phyloP scores from a whole-genome alignment of 2,329 filamentous ascomycete species.

The Fusarium sp. region DNA sequence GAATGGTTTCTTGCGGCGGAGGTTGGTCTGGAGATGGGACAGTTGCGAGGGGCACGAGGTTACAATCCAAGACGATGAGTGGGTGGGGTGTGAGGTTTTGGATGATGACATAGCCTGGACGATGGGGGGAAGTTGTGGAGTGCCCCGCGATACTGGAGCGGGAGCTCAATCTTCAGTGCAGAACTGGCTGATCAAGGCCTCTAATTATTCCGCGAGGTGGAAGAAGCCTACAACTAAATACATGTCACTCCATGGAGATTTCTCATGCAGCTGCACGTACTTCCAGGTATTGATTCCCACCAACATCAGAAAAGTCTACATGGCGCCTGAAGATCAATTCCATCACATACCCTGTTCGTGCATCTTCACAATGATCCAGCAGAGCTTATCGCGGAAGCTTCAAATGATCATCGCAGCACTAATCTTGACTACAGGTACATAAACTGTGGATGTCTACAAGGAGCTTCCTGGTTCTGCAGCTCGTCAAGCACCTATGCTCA shows the following conservation, averaged over 20 bases:
- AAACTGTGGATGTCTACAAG: slow-evolving; percentile 12
- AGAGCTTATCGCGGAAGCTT: slow-evolving; percentile 13
- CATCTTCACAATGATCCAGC: slow-evolving; percentile 9
- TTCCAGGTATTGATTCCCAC: slow-evolving; percentile 6
- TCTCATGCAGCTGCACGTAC: neutral
- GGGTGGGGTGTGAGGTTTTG: slow-evolving; percentile 25
- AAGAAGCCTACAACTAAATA: neutral
- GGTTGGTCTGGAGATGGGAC: slow-evolving; percentile 33
- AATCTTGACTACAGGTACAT: neutral
- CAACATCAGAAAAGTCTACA: neutral
- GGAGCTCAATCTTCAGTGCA: neutral
- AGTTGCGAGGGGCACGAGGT: slow-evolving; percentile 37
- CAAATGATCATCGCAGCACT: slow-evolving; percentile 5
- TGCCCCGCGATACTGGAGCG: slow-evolving; percentile 31
- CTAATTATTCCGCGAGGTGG: no score
- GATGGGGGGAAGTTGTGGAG: slow-evolving; percentile 24
- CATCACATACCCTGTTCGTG: neutral
- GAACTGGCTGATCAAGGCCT: neutral
- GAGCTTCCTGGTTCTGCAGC: slow-evolving; percentile 4
- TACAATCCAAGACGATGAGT: slow-evolving; percentile 22
- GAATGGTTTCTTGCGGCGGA: slow-evolving; percentile 34
- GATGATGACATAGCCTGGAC: slow-evolving; percentile 35
- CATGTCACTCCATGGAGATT: neutral
- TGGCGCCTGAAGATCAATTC: slow-evolving; percentile 19
- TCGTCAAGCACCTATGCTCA: neutral